phyloP scores from a whole-genome alignment of 108 stramenopile species.

The Mayamaea pseudoterrestris region DNA sequence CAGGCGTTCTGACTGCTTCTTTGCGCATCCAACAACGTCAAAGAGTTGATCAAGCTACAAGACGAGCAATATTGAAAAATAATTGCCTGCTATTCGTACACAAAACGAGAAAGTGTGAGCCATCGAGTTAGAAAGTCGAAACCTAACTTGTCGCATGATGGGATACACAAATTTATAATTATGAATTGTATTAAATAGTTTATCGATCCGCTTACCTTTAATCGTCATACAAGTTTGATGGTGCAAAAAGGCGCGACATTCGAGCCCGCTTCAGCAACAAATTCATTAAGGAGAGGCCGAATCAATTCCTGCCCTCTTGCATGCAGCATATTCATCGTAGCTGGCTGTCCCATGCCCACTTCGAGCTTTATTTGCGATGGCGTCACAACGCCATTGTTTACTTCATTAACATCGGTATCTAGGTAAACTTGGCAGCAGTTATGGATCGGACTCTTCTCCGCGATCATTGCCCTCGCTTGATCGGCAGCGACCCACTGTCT shows the following conservation, averaged over 20 bases:
- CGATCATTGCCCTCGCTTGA: conserved; percentile 36
- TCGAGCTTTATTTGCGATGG: conserved; percentile 27
- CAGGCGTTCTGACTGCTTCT: conserved; percentile 70
- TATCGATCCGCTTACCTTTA: too few relatives aligned
- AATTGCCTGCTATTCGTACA: too few relatives aligned
- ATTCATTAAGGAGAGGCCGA: conserved; percentile 46
- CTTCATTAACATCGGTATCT: not conserved
- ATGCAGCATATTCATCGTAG: conserved; percentile 56
- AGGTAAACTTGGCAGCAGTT: conserved; percentile 26
- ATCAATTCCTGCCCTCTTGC: conserved; percentile 49
- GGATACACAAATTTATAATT: too few relatives aligned
- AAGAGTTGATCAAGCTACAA: too few relatives aligned
- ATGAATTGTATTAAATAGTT: too few relatives aligned
- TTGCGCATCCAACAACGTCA: conserved; percentile 58
- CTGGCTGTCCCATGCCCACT: conserved; percentile 32
- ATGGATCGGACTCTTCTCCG: conserved; percentile 30
- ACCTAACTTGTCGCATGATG: too few relatives aligned
- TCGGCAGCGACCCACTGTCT: conserved; percentile 75
- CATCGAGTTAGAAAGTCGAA: too few relatives aligned
- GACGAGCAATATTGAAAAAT: too few relatives aligned
- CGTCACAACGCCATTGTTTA: conserved; percentile 2
- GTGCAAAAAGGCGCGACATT: conserved; percentile 30
- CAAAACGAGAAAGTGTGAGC: too few relatives aligned
- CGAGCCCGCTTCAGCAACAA: conserved; percentile 38
- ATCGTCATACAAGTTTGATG: conserved; percentile 41